Base-by-base conservation (phyloP, 768 basidiomycete genomes). In the Podaxis sp. region DNA sequence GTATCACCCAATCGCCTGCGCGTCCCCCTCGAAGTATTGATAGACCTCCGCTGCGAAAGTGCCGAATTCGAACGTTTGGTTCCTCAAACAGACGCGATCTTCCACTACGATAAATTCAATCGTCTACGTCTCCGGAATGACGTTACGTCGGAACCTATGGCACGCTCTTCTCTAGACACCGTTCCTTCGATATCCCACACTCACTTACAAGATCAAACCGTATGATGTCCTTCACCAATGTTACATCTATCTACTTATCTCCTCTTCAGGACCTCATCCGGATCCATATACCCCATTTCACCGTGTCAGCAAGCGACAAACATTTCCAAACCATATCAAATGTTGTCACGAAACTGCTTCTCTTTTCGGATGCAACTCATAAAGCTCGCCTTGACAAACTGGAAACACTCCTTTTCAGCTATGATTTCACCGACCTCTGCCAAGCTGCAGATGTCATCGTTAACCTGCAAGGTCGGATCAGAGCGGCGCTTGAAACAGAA, bases 21-120 rank as follows among this genome's bases (percentile, higher is more conserved):
- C 58, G 85, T 98, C 27, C 95, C 95, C n/a, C 78, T 95, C 23
- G 95, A 98, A 73, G 90, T 95, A 44, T 73, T 95, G 55, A 85
- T 96, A 59, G 94, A 98, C 73, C 81, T 87, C 55, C 83, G 88
- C 48, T 90, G 90, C 68, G 91, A 95, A 73, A 89, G 86, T 62
- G 78, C 79, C 51, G 85, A 85, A 52, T 96, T 96, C 71, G 93
- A 96, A 67, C 89, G 93, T 2, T 80, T 98, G 40, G 90, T 98
- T 5, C 90, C 93, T 2, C 91, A 93, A 71, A 93, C 95, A 0
- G 86, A 91, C 60, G 91, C 90, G 0, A 86, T 82, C 3, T 84
- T 96, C 62, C 89, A 87, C 50, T 93, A 95, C 70, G 95, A 98
- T 79, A 94, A 92, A 70, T 96, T 96, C 77, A 98, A 98, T 73